Percentiles rank a stretch among this genome's conserved stretches.
Conservation (phyloP, 1,284 basidiomycete species). For the Cerrena zonata region DNA sequence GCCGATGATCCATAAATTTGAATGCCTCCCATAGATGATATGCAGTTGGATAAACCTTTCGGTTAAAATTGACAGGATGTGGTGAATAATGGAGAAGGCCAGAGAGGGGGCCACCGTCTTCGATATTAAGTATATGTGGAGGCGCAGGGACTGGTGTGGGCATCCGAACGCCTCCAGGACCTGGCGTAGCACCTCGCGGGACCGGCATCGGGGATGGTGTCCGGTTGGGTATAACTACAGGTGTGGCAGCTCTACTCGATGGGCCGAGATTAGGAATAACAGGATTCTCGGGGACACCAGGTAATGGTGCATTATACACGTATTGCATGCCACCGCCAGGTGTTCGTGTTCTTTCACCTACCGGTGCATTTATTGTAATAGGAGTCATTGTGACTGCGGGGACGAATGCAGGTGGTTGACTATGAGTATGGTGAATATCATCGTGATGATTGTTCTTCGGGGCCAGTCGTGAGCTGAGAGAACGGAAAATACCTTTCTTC, state of each 20-base stretch:
- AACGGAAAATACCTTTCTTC: conserved; percentile 12
- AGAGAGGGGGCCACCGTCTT: conserved; percentile 19
- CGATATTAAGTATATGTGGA: conserved; percentile 15
- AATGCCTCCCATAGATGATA: conserved; percentile 63
- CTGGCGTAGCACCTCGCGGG: conserved; percentile 9
- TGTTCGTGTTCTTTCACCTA: background rate
- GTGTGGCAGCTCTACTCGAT: background rate
- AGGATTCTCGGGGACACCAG: background rate
- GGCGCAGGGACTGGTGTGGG: conserved; percentile 3
- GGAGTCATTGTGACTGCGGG: background rate
- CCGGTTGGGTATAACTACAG: background rate
- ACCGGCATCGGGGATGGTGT: conserved; percentile 6
- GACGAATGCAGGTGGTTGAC: background rate
- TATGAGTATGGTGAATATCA: background rate
- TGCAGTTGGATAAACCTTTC: conserved; percentile 54
- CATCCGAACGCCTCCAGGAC: conserved; percentile 3
- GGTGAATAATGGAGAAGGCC: conserved; percentile 56
- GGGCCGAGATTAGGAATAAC: background rate
- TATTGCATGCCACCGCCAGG: background rate
- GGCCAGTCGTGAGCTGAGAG: conserved; percentile 10
- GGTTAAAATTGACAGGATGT: conserved; percentile 46
- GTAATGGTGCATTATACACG: background rate
- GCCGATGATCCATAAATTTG: conserved; percentile 47
- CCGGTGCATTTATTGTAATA: background rate
- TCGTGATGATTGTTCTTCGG: conserved; percentile 5